Conservation (phyloP, 2,329 filamentous ascomycete genomes). For the Fusarium mundagurra region DNA sequence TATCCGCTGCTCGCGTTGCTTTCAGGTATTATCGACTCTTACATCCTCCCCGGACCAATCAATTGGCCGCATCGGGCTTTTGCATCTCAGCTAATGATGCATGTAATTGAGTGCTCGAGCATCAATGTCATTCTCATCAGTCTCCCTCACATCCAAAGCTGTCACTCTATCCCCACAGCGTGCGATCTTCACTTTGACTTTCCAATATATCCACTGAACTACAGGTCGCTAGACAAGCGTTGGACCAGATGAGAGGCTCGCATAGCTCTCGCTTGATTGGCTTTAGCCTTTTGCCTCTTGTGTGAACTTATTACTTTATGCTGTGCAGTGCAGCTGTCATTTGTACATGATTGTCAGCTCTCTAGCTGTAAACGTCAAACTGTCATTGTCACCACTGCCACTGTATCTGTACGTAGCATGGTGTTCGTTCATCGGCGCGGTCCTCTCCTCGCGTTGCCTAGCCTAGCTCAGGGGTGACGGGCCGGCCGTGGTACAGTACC, state of each 20-base stretch:
- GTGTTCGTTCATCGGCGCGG: slow-evolving; percentile 28
- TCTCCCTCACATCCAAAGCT: slow-evolving; percentile 15
- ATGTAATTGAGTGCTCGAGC: slow-evolving; percentile 37
- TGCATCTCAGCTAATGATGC: slow-evolving; percentile 41
- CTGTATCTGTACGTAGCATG: slow-evolving; percentile 5
- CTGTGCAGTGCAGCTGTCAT: slow-evolving; percentile 24
- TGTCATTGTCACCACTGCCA: neutral
- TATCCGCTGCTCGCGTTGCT: slow-evolving; percentile 16
- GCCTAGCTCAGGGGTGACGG: slow-evolving; percentile 39
- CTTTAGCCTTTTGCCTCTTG: neutral
- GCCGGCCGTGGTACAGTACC: slow-evolving; percentile 24
- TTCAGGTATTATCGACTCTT: slow-evolving; percentile 21
- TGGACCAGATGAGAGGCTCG: slow-evolving; percentile 5
- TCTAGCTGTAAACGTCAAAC: slow-evolving; percentile 27
- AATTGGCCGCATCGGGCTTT: slow-evolving; percentile 10
- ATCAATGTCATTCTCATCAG: neutral
- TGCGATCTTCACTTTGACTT: slow-evolving; percentile 8
- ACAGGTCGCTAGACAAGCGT: slow-evolving; percentile 18
- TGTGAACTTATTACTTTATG: slow-evolving; percentile 2
- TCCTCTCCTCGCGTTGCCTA: slow-evolving; percentile 23
- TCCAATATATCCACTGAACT: slow-evolving; percentile 25
- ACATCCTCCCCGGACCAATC: slow-evolving; percentile 34
- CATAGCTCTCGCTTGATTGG: slow-evolving; percentile 7
- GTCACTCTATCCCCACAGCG: slow-evolving; percentile 5
- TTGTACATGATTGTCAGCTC: slow-evolving; percentile 29